phyloP scores from a whole-genome alignment of 2,329 filamentous ascomycete genomes.

The Aspergillus vadensis region DNA sequence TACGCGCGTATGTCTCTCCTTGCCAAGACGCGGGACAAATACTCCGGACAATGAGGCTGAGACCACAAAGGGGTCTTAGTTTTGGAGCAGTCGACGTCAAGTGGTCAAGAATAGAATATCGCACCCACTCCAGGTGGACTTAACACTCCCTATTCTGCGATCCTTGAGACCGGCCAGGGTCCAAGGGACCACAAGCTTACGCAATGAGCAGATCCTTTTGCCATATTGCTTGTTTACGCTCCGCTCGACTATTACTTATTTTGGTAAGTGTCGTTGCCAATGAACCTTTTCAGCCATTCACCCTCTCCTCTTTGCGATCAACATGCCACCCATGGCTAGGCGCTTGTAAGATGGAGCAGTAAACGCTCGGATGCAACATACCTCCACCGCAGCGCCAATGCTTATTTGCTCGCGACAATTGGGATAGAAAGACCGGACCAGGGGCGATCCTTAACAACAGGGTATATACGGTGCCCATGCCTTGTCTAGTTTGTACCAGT shows the following conservation, averaged over 20 bases:
- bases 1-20: not conserved
- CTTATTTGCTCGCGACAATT: slow-evolving; percentile 11
- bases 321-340: slow-evolving; percentile 19
- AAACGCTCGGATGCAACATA: slow-evolving; percentile 14
- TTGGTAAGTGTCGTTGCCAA: slow-evolving; percentile 2
- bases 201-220: slow-evolving; percentile 20
- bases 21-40: slow-evolving; percentile 20
- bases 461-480: slow-evolving; percentile 9
- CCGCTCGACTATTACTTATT: slow-evolving; percentile 8
- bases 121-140: slow-evolving; percentile 9
- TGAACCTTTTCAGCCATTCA: slow-evolving; percentile 2
- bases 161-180: slow-evolving; percentile 12
- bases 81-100: slow-evolving; percentile 4
- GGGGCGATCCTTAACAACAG: slow-evolving; percentile 20
- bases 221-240: slow-evolving; percentile 11
- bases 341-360: slow-evolving; percentile 8
- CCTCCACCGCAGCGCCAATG: slow-evolving; percentile 7
- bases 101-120: slow-evolving; percentile 23
- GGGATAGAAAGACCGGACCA: slow-evolving; percentile 8
- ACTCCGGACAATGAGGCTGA: slow-evolving; percentile 8
- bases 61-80: slow-evolving; percentile 5
- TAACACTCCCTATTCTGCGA: slow-evolving; percentile 13
- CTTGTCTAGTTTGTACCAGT: not conserved
- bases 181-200: slow-evolving; percentile 26
- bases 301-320: slow-evolving; percentile 14